phyloP scores from a whole-genome alignment of 192 early-diverging fungal genomes.

The Entophlyctis luteolus region DNA sequence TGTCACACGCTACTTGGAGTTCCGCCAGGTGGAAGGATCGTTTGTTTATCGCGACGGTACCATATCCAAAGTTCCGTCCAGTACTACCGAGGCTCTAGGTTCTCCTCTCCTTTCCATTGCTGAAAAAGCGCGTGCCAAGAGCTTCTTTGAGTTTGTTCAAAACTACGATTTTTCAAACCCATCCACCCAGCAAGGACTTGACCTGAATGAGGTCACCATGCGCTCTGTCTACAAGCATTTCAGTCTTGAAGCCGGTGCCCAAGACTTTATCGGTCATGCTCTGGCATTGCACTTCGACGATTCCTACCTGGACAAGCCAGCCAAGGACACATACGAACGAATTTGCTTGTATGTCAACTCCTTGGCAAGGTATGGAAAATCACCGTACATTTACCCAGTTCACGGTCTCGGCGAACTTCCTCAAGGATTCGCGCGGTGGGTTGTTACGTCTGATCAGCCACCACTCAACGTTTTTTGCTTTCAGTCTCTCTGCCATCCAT shows the following conservation, averaged over 20 bases:
- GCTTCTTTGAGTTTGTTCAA: constrained; percentile 94
- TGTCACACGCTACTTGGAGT: constrained; percentile 96
- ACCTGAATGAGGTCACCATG: constrained; percentile 74
- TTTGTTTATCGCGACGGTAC: constrained; percentile 85
- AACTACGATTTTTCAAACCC: constrained; percentile 71
- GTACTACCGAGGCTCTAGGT: constrained; percentile 75
- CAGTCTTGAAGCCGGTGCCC: constrained; percentile 82
- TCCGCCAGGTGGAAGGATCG: constrained; percentile 90
- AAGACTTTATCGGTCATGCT: constrained; percentile 97
- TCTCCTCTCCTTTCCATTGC: constrained; percentile 84
- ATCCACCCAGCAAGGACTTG: constrained; percentile 70
- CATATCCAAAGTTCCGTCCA: constrained; percentile 94
- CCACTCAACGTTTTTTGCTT: neutral
- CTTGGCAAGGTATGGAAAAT: constrained; percentile 86
- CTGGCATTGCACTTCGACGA: constrained; percentile 95
- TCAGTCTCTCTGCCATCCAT: constrained; percentile 90
- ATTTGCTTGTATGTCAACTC: constrained; percentile 91
- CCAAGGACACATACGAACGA: constrained; percentile 80
- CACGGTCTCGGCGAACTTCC: constrained; percentile 97
- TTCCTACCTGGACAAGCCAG: constrained; percentile 55
- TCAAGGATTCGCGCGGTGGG: constrained; percentile 84
- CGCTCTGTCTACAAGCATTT: constrained; percentile 79
- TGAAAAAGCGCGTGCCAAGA: constrained; percentile 86
- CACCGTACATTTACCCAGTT: constrained; percentile 97
- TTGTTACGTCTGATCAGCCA: too few relatives aligned